These are phyloP conservation scores for Mycena latifolia DNA, from an alignment of 768 basidiomycete genomes.

Conservation along the genomic window DNA sequence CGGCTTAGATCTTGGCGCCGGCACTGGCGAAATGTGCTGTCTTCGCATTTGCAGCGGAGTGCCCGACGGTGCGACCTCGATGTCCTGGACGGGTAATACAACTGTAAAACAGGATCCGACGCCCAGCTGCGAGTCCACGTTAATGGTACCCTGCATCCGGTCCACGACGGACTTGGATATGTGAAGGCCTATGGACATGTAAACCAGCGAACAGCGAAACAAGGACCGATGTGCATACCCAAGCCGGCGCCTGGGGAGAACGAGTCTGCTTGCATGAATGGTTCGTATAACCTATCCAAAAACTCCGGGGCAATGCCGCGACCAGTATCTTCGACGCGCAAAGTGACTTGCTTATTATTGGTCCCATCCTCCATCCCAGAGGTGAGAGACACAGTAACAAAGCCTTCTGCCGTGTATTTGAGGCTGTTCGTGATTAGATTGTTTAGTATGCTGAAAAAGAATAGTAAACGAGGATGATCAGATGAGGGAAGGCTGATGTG, in stretches of 20 bases:
- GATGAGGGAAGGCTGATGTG: neutral
- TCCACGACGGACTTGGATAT: conserved; percentile 20
- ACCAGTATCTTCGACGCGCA: conserved; percentile 28
- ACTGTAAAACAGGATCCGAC: conserved; percentile 24
- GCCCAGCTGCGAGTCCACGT: conserved; percentile 14
- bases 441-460: conserved; percentile 20
- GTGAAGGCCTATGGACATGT: conserved; percentile 16
- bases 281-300: conserved; percentile 19
- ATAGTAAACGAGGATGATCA: too few species aligned
- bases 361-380: conserved; percentile 1
- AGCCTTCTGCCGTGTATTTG: conserved; percentile 7
- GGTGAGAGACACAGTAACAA: conserved; percentile 17
- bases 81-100: conserved; percentile 16
- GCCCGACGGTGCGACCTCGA: neutral
- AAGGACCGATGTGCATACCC: neutral
- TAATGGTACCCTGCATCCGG: conserved; percentile 25
- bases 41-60: neutral
- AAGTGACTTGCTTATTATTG: neutral
- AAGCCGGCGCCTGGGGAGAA: conserved; percentile 30
- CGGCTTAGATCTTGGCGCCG: too few species aligned
- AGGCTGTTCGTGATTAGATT: conserved; percentile 30
- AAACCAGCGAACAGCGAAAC: neutral
- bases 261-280: conserved; percentile 29
- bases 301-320: conserved; percentile 28
- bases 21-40: neutral